These are phyloP conservation scores for Globisporangium iwayamae DNA, from an alignment of 352 stramenopile species.

Conservation along the genomic window DNA sequence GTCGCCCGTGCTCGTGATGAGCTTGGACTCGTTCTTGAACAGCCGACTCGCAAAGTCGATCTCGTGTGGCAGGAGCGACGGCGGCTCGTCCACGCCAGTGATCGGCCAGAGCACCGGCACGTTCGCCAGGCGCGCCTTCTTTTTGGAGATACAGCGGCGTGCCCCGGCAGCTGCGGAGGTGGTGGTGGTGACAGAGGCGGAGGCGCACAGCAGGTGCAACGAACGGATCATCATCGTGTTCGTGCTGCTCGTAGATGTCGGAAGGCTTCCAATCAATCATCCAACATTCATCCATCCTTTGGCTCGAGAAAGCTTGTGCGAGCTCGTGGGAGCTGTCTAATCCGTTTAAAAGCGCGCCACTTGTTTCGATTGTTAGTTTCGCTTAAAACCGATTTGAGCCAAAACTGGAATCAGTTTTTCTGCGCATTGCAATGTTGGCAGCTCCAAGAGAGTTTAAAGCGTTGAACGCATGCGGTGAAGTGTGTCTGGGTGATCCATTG, in stretches of 20 bases:
- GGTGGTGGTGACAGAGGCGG: neutral
- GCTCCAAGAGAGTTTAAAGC: no score
- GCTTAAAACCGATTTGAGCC: no score
- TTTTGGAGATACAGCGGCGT: conserved; percentile 35
- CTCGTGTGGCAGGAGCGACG: conserved; percentile 56
- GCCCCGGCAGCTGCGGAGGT: neutral
- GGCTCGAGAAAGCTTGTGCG: no score
- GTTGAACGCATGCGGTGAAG: no score
- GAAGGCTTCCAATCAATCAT: neutral
- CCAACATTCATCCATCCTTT: no score
- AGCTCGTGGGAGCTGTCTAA: no score
- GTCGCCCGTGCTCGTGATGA: conserved; percentile 66
- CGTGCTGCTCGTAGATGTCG: neutral
- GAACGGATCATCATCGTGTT: neutral
- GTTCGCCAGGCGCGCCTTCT: conserved; percentile 46
- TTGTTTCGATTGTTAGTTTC: no score
- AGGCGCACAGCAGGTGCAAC: neutral
- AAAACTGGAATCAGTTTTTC: no score
- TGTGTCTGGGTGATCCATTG: no score
- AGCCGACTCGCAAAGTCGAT: conserved; percentile 53
- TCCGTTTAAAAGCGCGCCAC: no score
- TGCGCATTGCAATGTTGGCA: no score
- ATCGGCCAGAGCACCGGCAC: conserved; percentile 59
- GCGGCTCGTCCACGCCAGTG: conserved; percentile 43
- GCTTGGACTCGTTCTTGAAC: conserved; percentile 52